These are phyloP conservation scores for Ophiosphaerella narmari DNA, from an alignment of 2,329 filamentous ascomycete species.

Conservation along the genomic window DNA sequence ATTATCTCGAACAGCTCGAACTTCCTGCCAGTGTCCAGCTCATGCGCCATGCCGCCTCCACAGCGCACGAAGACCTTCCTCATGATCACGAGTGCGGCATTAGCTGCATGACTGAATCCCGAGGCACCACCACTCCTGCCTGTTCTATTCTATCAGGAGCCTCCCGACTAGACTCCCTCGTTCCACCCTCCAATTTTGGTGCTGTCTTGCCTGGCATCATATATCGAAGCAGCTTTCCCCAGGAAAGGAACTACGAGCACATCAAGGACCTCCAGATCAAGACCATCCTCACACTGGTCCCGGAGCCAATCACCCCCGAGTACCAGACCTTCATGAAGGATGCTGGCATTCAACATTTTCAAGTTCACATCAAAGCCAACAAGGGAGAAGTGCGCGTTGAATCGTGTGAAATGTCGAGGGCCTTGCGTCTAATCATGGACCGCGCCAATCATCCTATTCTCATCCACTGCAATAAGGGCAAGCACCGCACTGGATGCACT, in stretches of 20 bases:
- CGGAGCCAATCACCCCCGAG: conserved; percentile 52
- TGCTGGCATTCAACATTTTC: conserved; percentile 71
- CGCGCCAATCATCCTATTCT: conserved; percentile 77
- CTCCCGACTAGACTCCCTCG: conserved; percentile 44
- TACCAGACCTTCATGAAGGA: conserved; percentile 65
- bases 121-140: conserved; percentile 19
- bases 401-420: conserved; percentile 64
- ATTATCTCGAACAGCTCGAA: conserved; percentile 25
- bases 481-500: conserved; percentile 90
- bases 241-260: conserved; percentile 70
- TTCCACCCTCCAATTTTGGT: conserved; percentile 75
- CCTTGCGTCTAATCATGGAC: conserved; percentile 73
- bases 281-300: conserved; percentile 72
- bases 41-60: conserved; percentile 32
- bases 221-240: conserved; percentile 82
- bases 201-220: conserved; percentile 71
- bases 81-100: conserved; percentile 21
- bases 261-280: conserved; percentile 71
- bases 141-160: conserved; percentile 23
- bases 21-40: conserved; percentile 29
- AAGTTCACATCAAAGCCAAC: conserved; percentile 83
- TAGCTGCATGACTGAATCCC: conserved; percentile 15
- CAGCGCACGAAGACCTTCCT: conserved; percentile 40
- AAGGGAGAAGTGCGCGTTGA: conserved; percentile 65
- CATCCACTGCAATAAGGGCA: conserved; percentile 93